A percentile compares a stretch with the other conserved stretches of the same genome.
phyloP scores from a whole-genome alignment of 495 filamentous ascomycete species.

The Penicillium robsamsonii region DNA sequence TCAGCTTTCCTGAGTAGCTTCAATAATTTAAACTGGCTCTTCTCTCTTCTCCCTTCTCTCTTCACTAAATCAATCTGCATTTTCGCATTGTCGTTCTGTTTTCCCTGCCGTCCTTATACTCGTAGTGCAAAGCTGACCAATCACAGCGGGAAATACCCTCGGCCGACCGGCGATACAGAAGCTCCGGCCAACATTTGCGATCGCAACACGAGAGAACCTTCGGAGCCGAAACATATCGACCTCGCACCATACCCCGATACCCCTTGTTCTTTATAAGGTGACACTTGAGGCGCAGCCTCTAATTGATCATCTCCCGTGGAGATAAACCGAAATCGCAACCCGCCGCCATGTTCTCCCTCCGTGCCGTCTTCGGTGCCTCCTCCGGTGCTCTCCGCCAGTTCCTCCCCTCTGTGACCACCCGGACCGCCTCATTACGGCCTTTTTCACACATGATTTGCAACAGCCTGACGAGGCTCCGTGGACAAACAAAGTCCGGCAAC shows the following conservation, averaged over 20 bases:
- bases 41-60: neutral
- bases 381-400: conserved; percentile 38
- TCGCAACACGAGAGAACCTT: conserved; percentile 20
- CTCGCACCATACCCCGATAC: conserved; percentile 7
- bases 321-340: conserved; percentile 18
- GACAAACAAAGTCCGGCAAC: conserved; percentile 23
- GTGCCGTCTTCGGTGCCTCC: conserved; percentile 36
- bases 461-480: conserved; percentile 34
- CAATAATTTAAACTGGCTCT: neutral
- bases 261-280: neutral
- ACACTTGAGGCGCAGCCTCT: conserved; percentile 11
- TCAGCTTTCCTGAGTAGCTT: neutral
- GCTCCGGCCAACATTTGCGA: conserved; percentile 34
- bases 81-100: neutral
- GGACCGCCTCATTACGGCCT: conserved; percentile 29
- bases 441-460: conserved; percentile 43
- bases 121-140: conserved; percentile 15
- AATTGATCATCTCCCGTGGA: neutral
- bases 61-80: neutral
- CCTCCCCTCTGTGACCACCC: conserved; percentile 42
- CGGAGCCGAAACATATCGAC: conserved; percentile 14
- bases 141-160: conserved; percentile 7
- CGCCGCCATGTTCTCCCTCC: conserved; percentile 36
- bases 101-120: neutral
- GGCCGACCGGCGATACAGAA: conserved; percentile 34